Conservation (phyloP, 2,329 filamentous ascomycete genomes). For the Penicillium decumbens region DNA sequence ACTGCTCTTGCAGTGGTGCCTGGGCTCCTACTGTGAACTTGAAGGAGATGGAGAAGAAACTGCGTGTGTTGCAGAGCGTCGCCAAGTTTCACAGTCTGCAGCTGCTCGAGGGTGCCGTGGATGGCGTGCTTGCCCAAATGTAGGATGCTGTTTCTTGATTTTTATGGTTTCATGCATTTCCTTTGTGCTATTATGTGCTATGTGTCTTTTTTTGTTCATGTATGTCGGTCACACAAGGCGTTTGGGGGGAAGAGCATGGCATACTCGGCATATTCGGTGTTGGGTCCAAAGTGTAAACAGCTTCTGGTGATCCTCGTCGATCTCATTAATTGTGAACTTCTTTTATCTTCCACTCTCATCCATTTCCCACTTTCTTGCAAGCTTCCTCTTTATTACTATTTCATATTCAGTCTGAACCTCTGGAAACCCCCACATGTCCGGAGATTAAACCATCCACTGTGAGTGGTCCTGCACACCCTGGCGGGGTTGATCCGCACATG, state of each 20-base stretch:
- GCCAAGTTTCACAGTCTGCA: constrained; percentile 73
- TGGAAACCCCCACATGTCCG: not conserved
- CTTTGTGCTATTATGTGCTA: not conserved
- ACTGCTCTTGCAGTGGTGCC: constrained; percentile 84
- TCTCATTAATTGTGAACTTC: constrained; percentile 4
- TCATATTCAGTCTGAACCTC: not conserved
- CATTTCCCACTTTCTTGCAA: not conserved
- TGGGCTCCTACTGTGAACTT: constrained; percentile 71
- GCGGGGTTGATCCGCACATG: constrained; percentile 13
- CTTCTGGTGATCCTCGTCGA: constrained; percentile 14
- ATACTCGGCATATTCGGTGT: constrained; percentile 3
- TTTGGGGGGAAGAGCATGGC: not conserved
- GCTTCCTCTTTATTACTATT: not conserved
- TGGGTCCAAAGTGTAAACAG: constrained; percentile 11
- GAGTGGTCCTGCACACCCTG: not conserved
- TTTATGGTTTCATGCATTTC: not conserved
- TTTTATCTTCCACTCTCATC: not conserved
- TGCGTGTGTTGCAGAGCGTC: constrained; percentile 69
- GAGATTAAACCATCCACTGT: not conserved
- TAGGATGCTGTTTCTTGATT: constrained; percentile 15
- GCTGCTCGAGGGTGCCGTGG: constrained; percentile 74
- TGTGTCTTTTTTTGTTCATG: not conserved
- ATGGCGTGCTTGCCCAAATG: constrained; percentile 53
- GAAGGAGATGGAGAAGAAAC: constrained; percentile 59
- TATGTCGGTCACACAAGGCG: constrained; percentile 2